Conservation (phyloP, 305 asterid species). For the Fraxinus floribunda region DNA sequence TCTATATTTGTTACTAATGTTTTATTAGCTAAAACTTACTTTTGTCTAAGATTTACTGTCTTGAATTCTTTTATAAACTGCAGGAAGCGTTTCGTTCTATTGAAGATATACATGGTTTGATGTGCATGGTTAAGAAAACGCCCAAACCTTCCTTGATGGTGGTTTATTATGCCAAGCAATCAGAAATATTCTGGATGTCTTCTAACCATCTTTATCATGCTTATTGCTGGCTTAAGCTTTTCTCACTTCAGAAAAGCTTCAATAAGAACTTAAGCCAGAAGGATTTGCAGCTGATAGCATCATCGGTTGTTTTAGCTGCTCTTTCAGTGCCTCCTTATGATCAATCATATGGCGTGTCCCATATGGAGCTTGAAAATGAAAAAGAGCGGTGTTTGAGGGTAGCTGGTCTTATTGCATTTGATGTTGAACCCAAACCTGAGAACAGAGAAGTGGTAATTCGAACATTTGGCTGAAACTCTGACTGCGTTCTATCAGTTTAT, state of each 20-base stretch:
- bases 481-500: slow-evolving; percentile 1
- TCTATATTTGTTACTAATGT: slow-evolving; percentile 1
- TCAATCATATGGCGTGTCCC: slow-evolving; percentile 72
- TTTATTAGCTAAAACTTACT: slow-evolving; percentile 1
- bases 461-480: slow-evolving; percentile 5
- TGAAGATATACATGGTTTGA: slow-evolving; percentile 84
- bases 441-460: slow-evolving; percentile 69
- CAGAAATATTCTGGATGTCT: slow-evolving; percentile 92
- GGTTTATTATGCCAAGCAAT: slow-evolving; percentile 80
- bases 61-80: not conserved
- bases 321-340: slow-evolving; percentile 88
- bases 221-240: slow-evolving; percentile 95
- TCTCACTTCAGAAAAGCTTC: slow-evolving; percentile 81
- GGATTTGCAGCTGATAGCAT: slow-evolving; percentile 89
- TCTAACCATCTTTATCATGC: slow-evolving; percentile 88
- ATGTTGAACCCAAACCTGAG: slow-evolving; percentile 72
- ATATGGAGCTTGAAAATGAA: slow-evolving; percentile 80
- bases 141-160: slow-evolving; percentile 87
- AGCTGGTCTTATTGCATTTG: slow-evolving; percentile 69
- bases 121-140: slow-evolving; percentile 85
- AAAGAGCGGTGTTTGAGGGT: slow-evolving; percentile 71
- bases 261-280: slow-evolving; percentile 85
- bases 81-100: slow-evolving; percentile 92
- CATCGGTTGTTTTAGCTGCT: slow-evolving; percentile 88
- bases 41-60: slow-evolving; percentile 12